Percentiles rank a stretch among this genome's conserved stretches.
phyloP scores from a whole-genome alignment of 331 rosid genomes.

The Cydonia oblonga region DNA sequence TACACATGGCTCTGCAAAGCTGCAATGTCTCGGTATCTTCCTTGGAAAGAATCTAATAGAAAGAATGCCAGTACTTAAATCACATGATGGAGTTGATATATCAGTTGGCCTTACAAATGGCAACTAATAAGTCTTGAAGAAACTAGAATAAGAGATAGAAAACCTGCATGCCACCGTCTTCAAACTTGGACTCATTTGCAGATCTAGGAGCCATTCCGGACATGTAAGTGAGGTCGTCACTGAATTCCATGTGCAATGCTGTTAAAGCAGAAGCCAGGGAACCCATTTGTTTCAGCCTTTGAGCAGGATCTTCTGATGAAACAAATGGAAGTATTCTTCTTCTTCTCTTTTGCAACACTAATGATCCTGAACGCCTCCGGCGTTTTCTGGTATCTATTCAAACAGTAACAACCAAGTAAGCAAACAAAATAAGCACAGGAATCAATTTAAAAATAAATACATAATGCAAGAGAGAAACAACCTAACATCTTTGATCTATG shows the following conservation, averaged over 20 bases:
- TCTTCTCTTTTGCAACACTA: slow-evolving; percentile 60
- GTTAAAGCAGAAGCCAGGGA: slow-evolving; percentile 73
- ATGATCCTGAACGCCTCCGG: slow-evolving; percentile 42
- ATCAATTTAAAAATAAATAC: neutral
- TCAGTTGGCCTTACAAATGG: neutral
- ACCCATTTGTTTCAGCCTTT: slow-evolving; percentile 61
- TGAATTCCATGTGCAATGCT: slow-evolving; percentile 51
- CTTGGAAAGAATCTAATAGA: slow-evolving; percentile 43
- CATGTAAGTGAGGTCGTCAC: slow-evolving; percentile 51
- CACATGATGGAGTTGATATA: neutral
- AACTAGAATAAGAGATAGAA: neutral
- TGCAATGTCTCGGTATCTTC: slow-evolving; percentile 63
- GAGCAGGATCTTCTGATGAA: slow-evolving; percentile 56
- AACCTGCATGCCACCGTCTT: slow-evolving; percentile 90
- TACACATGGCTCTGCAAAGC: slow-evolving; percentile 53
- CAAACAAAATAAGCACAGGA: neutral
- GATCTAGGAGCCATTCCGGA: slow-evolving; percentile 58
- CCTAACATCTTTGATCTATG: neutral
- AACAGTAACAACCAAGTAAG: slow-evolving; percentile 13
- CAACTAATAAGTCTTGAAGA: neutral
- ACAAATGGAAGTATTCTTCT: slow-evolving; percentile 59
- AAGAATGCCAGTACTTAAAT: slow-evolving; percentile 10
- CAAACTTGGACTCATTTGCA: slow-evolving; percentile 48
- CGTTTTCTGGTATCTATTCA: slow-evolving; percentile 59
- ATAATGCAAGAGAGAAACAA: neutral